A percentile compares a stretch with the other conserved stretches of the same genome.
Evolutionary conservation across 345 rosid species (phyloP).

Genomic region (Sisymbrium irio): DNA sequence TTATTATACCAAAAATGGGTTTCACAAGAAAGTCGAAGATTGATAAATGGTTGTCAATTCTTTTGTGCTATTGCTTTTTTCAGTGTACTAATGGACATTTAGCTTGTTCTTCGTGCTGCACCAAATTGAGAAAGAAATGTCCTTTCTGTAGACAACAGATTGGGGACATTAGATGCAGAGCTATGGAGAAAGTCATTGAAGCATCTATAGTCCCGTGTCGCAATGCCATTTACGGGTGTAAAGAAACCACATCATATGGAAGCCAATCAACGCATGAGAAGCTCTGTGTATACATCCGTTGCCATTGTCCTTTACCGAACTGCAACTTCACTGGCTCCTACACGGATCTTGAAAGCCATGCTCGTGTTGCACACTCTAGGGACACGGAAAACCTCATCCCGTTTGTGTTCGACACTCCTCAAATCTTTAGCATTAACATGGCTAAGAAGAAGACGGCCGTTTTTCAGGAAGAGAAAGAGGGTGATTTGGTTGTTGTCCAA

Average conservation of each 20-base stretch:
- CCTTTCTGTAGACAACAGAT: slow-evolving; percentile 40
- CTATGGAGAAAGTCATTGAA: slow-evolving; percentile 49
- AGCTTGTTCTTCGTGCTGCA: slow-evolving; percentile 47
- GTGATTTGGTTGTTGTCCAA: slow-evolving; percentile 31
- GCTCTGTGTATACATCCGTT: slow-evolving; percentile 31
- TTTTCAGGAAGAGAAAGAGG: background rate
- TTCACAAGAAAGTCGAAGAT: background rate
- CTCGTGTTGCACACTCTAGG: slow-evolving; percentile 34
- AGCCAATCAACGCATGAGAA: slow-evolving; percentile 41
- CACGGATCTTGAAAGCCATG: slow-evolving; percentile 35
- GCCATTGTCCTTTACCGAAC: slow-evolving; percentile 46
- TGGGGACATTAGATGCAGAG: slow-evolving; percentile 50
- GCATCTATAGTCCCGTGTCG: slow-evolving; percentile 40
- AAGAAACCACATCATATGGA: slow-evolving; percentile 23
- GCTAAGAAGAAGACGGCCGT: background rate
- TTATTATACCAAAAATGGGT: background rate
- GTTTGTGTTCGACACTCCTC: background rate
- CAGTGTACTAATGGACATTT: slow-evolving; percentile 65
- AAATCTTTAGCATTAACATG: background rate
- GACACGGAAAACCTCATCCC: background rate
- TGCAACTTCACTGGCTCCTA: slow-evolving; percentile 44
- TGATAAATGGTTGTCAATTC: background rate
- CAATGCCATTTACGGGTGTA: slow-evolving; percentile 43
- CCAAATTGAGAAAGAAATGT: slow-evolving; percentile 38
- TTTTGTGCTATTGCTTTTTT: background rate